Evolutionary conservation across 2,329 filamentous ascomycete genomes (phyloP), one percentile per base, ranked within the genome.

Genomic region (Ophiostoma angusticollis): DNA sequence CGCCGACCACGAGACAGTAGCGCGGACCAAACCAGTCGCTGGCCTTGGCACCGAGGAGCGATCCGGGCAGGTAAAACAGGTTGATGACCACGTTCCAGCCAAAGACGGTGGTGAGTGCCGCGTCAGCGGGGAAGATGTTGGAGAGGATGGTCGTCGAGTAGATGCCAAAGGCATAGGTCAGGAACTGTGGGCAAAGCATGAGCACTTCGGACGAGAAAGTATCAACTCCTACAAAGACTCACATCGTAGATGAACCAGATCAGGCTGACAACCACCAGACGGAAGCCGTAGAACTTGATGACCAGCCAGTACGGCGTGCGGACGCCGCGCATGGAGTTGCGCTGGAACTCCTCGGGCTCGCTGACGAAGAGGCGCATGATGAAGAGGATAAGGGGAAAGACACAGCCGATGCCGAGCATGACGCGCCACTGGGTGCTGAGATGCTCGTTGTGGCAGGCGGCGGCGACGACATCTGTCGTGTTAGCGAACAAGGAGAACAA

Each of bases 71-170:
- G 58, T 93, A 93, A 58, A 94, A 94, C 45, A 85, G 63, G 57
- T 91, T 93, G 63, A 93, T 76, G 30, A 94, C 70, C 0, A 81
- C 85, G 54, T 84, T 86, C 85, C 85, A 94, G 29, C 85, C 87
- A 45, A 94, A 87, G 9, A 77, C 63, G 45, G 80, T 81, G 53
- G 84, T 89, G 2, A 94, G 63, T 0, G 79, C 70, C 0, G 74
- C 66, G 5, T 55, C 50, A 0, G 65, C 52, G 9, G 74, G 72
- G 30, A 80, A 75, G 21, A 84, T 70, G 43, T 74, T 77, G 28
- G 63, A 57, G 0, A 93, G 62, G 51, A 93, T 89, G 1, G 76
- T 71, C 1, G 79, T 78, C 0, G 81, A 83, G 62, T 91, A 95
- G 51, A 94, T 84, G 37, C 80, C 72, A 55, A 94, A 94, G 0